Evolutionary conservation across 148 eudicot species (phyloP).

Genomic region (Chenopodium formosanum): DNA sequence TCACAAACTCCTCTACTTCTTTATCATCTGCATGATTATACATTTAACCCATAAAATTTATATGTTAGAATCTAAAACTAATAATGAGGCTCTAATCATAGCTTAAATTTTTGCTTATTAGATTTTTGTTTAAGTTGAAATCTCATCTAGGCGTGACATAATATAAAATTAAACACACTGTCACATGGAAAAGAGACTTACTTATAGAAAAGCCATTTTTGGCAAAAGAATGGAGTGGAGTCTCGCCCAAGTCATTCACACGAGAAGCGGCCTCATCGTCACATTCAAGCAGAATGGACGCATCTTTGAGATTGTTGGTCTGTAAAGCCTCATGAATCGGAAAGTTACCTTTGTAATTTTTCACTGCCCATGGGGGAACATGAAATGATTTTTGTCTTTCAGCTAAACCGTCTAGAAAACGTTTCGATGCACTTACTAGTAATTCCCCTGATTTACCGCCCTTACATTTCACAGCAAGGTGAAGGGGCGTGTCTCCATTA

Average conservation of each 20-base stretch:
- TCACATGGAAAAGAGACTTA: neutral
- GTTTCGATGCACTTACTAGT: neutral
- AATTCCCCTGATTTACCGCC: neutral
- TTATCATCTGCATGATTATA: neutral
- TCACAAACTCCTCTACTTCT: too few species aligned
- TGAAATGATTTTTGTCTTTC: neutral
- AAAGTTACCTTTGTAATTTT: slow-evolving; percentile 2
- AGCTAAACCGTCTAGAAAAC: neutral
- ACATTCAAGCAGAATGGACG: neutral
- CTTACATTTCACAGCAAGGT: slow-evolving; percentile 18
- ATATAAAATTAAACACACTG: too few species aligned
- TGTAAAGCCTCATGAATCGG: slow-evolving; percentile 22
- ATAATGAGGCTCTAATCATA: too few species aligned
- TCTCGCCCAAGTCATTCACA: slow-evolving; percentile 19
- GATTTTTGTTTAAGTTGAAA: too few species aligned
- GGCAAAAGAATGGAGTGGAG: slow-evolving; percentile 18
- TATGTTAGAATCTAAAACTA: too few species aligned
- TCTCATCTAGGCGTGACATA: too few species aligned
- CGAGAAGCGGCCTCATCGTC: slow-evolving; percentile 3
- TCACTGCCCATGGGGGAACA: slow-evolving; percentile 4
- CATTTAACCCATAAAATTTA: too few species aligned
- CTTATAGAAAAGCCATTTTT: neutral
- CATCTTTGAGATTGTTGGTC: neutral
- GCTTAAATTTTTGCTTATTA: too few species aligned
- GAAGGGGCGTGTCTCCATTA: slow-evolving; percentile 24